Base-by-base conservation (phyloP, 106 monocot genomes). In the Gastrodia elata region DNA sequence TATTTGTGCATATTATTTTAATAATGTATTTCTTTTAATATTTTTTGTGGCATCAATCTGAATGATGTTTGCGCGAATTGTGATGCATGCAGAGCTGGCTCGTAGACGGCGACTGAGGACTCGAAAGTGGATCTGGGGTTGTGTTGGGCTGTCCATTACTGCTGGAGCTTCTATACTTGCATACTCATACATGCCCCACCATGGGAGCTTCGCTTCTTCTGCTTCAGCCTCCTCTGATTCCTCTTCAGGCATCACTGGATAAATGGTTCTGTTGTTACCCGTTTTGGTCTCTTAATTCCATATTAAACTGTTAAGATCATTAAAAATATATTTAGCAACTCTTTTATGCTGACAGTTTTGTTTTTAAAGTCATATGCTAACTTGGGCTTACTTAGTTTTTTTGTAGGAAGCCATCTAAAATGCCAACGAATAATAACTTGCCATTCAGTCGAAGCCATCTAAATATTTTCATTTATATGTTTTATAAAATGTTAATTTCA, bases 131-230 rank as follows among this genome's bases (percentile, higher is more conserved):
- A 72, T 78, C 9, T 71, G 78, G 78, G 39, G 72, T 64, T 72
- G 71, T 46, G 44, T 72, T 59, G 72, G 78, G n/a, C 46, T 78
- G 64, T 78, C 78, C 32, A 28, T 78, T 20, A 70, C 72, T 30
- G 10, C 71, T 43, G 78, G 78, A 38, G 78, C 78, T 72, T 78
- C 72, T 78, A 40, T 78, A 9, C 41, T 78, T 57, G 78, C 78
- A 24, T 78, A 61, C 41, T 71, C 78, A 1, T 78, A 72, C 22
- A 26, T 72, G 13, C 58, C 77, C 28, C 15, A 38, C 20, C 27
- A 32, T 38, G 52, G 32, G 4, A 58, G 38, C 3, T 16, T 56
- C 18, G 7, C 2, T 22, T n/a, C 55, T 32, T 36, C 24, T 9
- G 27, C 64, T 74, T 37, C 61, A 58, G 57, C 37, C 5, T 22